Base-by-base conservation (phyloP, 2,329 filamentous ascomycete species). In the Akanthomyces uredinophilus region DNA sequence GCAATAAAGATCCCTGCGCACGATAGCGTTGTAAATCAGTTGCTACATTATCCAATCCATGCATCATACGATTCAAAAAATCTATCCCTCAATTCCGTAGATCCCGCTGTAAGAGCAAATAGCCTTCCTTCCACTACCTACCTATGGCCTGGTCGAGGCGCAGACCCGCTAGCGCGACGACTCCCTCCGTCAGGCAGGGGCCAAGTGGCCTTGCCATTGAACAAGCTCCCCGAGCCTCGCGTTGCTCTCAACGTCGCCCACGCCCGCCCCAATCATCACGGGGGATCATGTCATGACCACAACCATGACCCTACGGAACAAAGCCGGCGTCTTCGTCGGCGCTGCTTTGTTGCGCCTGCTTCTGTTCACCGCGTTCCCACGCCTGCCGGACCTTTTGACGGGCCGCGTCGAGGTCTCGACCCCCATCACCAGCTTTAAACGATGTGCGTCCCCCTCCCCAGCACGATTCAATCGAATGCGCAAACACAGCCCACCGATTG, bases 371-470 rank as follows among this genome's bases (percentile, higher is more conserved):
- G 81, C 87, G 63, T 96, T 97, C 72, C 93, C 95, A 65, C 85
- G 85, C 43, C 81, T 99, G 46, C 91, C 94, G 58, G 87, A 92
- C 73, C 82, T 96, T 65, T 82, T 99, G 65, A 95, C 92, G 22
- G 90, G 89, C 66, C 89, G 95, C 72, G 95, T 97, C 70, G 95
- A 99, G 81, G 89, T 99, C 70, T 97, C 95, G 50, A 99, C 95
- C 24, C 94, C 95, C 44, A 90, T 98, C 52, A 97, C 92, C 69
- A 96, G 94, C 83, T 99, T 97, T 84, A 98, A 98, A 81, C 86
- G 95, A 85, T 81, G 93, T 96, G 82, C 75, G 89, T 76, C 47
- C 5, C 29, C 54, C 47, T 32, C 37, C 27, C 18, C n/a, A 24
- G 41, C 41, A 18, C 39, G 16, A 32, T 11, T 41, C 35, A 5